Evolutionary conservation across 2,329 filamentous ascomycete species (phyloP), one percentile per base, ranked within the genome.

Genomic region (Hymenotorrendiella dingleyae): DNA sequence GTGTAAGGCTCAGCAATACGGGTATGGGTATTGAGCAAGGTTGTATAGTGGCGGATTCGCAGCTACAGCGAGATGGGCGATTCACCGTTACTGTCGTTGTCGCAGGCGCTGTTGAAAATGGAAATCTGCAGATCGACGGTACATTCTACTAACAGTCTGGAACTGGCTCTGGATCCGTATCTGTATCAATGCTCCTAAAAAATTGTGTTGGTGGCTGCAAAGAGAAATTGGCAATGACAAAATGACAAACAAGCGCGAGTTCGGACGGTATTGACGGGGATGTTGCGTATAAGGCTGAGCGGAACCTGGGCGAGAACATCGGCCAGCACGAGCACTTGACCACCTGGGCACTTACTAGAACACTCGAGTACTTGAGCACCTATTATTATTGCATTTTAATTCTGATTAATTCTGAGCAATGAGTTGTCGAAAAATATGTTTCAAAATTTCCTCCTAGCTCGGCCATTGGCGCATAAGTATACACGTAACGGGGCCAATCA

Each of bases 191-290:
- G 49, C 41, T 52, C 43, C 33, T 30, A 43, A 33, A 45, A 46
- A 47, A 36, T 37, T n/a, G n/a, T 29, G 36, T 38, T 46, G 30
- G 38, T 35, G 42, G 42, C 42, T 39, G 47, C 23, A 24, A 49
- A 41, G 41, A 45, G 49, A 57, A 56, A 56, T 55, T 55, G 46
- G 53, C 48, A 54, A 54, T 53, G 47, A 48, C 40, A 50, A 48
- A 50, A 52, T 47, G 50, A 47, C 54, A 56, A 58, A 56, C 54
- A 56, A 53, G 45, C 42, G 21, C 20, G n/a, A n/a, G n/a, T n/a
- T n/a, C n/a, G n/a, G n/a, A n/a, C n/a, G 30, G 30, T 19, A 10
- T 39, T 43, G 29, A 38, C 50, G 42, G 47, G 52, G 52, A 56
- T 55, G 5, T 12, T 21, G 12, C 9, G 34, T 11, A 44, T 53